Evolutionary conservation across 2,329 filamentous ascomycete species (phyloP), one percentile per base, ranked within the genome.

Genomic region (Stagonosporopsis cucurbitacearum): DNA sequence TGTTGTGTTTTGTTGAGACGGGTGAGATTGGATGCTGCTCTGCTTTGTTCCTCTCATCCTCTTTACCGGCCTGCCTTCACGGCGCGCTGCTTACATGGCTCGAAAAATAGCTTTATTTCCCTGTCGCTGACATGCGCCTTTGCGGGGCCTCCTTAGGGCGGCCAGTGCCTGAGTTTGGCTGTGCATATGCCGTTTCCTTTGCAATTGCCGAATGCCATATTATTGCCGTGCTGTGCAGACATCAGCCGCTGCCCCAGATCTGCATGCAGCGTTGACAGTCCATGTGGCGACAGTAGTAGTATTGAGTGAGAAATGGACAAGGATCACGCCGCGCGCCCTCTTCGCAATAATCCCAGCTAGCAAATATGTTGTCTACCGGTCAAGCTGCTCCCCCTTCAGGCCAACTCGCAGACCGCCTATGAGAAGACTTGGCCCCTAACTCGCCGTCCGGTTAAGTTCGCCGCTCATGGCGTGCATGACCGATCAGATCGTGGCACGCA

Each of bases 401-500:
- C 28, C 28, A 30, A 3, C 9, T 3, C 13, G 7, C 4, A 30
- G 1, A 30, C 9, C 9, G 4, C 6, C 28, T 30, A 30, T 30
- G 28, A 30, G 4, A 30, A 12, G 28, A 19, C 2, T 37, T 37
- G 2, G 35, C 17, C 17, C 35, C 19, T 37, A 9, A 12, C 19
- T 20, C 35, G 35, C 25, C 33, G 15, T 13, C 41, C 40, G 54
- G 50, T 41, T 2, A 37, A 19, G 17, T 37, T 44, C 49, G 55
- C 49, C 53, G 39, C 28, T 44, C 47, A 54, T 28, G 28, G 49
- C 49, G 25, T 45, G 60, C 52, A 48, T 43, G 19, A 39, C 35
- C 59, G 56, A 60, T 64, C 52, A 60, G 60, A 60, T 62, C 49
- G 57, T 64, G 43, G 55, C 54, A 62, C 61, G 50, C 54, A 35